phyloP scores from a whole-genome alignment of 2,329 filamentous ascomycete species.

The Malbranchea cinnamomea region DNA sequence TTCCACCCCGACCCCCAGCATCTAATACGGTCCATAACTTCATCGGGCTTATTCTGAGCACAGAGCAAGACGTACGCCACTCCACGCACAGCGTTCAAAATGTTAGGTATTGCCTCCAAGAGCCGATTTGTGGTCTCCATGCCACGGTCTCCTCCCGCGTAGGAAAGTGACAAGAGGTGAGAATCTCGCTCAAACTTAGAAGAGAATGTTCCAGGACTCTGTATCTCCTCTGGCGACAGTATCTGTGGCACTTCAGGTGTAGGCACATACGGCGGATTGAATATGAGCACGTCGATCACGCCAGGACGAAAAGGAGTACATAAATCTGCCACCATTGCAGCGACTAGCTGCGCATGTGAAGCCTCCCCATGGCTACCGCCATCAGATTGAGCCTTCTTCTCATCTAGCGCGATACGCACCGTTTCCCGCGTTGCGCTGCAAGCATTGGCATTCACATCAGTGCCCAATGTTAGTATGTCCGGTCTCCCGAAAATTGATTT shows the following conservation, averaged over 20 bases:
- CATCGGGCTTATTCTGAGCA: slow-evolving; percentile 71
- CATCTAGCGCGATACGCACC: slow-evolving; percentile 36
- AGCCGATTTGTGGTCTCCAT: slow-evolving; percentile 87
- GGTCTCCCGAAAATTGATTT: slow-evolving; percentile 54
- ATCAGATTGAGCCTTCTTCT: slow-evolving; percentile 10
- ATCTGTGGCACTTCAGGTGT: slow-evolving; percentile 53
- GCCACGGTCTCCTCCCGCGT: slow-evolving; percentile 75
- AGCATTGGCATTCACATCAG: slow-evolving; percentile 76
- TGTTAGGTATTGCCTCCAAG: slow-evolving; percentile 49
- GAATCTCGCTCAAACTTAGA: slow-evolving; percentile 62
- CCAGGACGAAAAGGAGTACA: slow-evolving; percentile 42
- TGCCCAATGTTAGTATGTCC: slow-evolving; percentile 55
- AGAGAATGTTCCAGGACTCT: slow-evolving; percentile 1
- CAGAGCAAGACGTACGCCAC: slow-evolving; percentile 85
- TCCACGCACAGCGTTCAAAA: slow-evolving; percentile 49
- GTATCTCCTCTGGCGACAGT: slow-evolving; percentile 2
- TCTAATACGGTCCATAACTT: slow-evolving; percentile 50
- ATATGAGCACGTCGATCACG: slow-evolving; percentile 69
- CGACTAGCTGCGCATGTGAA: slow-evolving; percentile 38
- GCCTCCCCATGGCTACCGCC: slow-evolving; percentile 25
- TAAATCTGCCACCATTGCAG: slow-evolving; percentile 57
- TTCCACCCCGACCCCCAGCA: slow-evolving; percentile 50
- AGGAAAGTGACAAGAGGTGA: slow-evolving; percentile 68
- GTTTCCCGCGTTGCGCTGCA: slow-evolving; percentile 63
- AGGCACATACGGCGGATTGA: slow-evolving; percentile 96